Base-by-base conservation (phyloP, 306 rosid species). In the Sesbania bispinosa region DNA sequence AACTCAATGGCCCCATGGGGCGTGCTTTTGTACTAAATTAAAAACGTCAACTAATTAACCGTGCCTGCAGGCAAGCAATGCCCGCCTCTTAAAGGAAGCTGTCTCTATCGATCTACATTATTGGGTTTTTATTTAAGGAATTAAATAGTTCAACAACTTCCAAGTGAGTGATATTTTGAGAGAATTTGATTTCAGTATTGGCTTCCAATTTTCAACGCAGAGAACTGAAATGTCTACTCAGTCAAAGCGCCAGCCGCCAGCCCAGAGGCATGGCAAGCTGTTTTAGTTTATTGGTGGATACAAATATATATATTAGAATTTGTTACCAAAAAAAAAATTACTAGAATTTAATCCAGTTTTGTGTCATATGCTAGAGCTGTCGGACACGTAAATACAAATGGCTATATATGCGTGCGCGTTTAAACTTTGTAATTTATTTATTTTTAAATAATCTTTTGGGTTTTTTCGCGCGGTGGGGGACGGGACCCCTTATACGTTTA, bases 171-270 rank as follows among this genome's bases (percentile, higher is more conserved):
- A 14, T 13, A 33, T 64, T 77, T 43, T 51, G 0, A 10, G 36
- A 10, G 11, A 9, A 58, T 43, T 42, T 36, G 2, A 19, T 21
- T 61, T 61, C 6, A 23, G 6, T 0, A 18, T 10, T 11, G 20
- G 33, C 2, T 69, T 19, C 32, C 47, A 57, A 21, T 55, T 11
- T 55, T 63, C 23, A 71, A 70, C 42, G 42, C 1, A 27, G 59
- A 15, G 10, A 6, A 7, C 50, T 9, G 4, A 42, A 13, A 57
- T 27, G 18, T 30, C 9, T 0, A 32, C 14, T 35, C 27, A 5
- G 73, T 65, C 79, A 66, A 69, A 24, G 29, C 24, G 2, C 8
- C 8, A 52, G 79, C 82, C 75, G 75, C 67, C 81, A 21, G 10
- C 2, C n/a, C n/a, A n/a, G n/a, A n/a, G n/a, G n/a, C n/a, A n/a